Evolutionary conservation across 179 eudicot species (phyloP).

Genomic region (Beta corolliflora): DNA sequence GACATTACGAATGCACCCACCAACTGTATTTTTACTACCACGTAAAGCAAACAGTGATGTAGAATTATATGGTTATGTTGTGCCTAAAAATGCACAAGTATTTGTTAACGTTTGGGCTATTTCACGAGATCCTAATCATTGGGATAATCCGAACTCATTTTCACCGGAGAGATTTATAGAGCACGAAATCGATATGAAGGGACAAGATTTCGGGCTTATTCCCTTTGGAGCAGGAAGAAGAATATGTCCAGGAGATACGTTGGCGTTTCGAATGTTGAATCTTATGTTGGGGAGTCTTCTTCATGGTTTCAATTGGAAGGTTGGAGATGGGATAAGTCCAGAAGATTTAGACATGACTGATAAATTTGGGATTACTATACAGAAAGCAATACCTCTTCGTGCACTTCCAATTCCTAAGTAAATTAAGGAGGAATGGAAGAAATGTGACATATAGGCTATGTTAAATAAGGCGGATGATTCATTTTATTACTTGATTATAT

Average conservation of each 20-base stretch:
- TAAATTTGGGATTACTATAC: neutral
- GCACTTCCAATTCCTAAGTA: neutral
- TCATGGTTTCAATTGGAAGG: neutral
- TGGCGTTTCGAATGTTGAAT: neutral
- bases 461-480: too few species aligned
- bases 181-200: neutral
- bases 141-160: neutral
- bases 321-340: neutral
- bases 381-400: neutral
- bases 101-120: neutral
- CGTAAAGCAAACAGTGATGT: neutral
- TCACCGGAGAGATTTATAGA: neutral
- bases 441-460: too few species aligned
- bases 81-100: neutral
- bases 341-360: neutral
- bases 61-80: neutral
- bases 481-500: too few species aligned
- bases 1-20: neutral
- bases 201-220: neutral
- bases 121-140: neutral
- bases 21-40: neutral
- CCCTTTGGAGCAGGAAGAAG: conserved; percentile 3
- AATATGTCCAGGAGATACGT: neutral
- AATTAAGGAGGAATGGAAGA: too few species aligned
- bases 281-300: conserved; percentile 15